Base-by-base conservation (phyloP, 228 moss, liverwort and hornwort genomes). In the Sphagnum fallax region DNA sequence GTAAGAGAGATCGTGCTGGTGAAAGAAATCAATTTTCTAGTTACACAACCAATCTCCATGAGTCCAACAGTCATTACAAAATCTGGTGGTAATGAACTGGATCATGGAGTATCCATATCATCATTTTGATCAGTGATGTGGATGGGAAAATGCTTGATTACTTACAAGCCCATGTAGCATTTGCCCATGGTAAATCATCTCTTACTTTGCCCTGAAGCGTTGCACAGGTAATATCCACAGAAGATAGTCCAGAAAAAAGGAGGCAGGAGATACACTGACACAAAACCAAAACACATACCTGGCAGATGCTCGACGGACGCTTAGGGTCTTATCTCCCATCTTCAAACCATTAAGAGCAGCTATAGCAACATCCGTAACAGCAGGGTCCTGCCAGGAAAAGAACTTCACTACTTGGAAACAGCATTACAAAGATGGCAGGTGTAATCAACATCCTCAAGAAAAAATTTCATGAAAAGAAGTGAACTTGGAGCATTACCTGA, bases 171-270 rank as follows among this genome's bases (percentile, higher is more conserved):
- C 90, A 90, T 90, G 88, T 93, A 87, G 93, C 91, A 84, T 90
- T 93, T 87, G 93, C 93, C 78, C 93, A 89, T 84, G 88, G 93
- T 78, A 93, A 90, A 90, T 93, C 93, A 89, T 90, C 93, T 90
- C 90, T 90, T 93, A 90, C 90, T 90, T 90, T 93, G 93, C 93
- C 90, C 90, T 93, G 90, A 90, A 93, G 90, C 93, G 93, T 93
- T 87, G 92, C 92, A 92, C 89, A 92, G 80, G 92, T 87, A 85
- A 92, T 92, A 85, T 92, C 92, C 92, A 92, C 92, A 89, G 89
- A 89, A 85, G 92, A 92, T 76, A 89, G 92, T 81, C 89, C 92
- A 89, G 77, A 77, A 70, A 69, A 77, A 80, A 67, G 77, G 75
- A 75, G 75, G 80, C 85, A 79, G 81, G 78, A 77, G 82, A 82